Evolutionary conservation across 176 grass and related monocot genomes (phyloP).

Genomic region (Tillandsia fasciculata): DNA sequence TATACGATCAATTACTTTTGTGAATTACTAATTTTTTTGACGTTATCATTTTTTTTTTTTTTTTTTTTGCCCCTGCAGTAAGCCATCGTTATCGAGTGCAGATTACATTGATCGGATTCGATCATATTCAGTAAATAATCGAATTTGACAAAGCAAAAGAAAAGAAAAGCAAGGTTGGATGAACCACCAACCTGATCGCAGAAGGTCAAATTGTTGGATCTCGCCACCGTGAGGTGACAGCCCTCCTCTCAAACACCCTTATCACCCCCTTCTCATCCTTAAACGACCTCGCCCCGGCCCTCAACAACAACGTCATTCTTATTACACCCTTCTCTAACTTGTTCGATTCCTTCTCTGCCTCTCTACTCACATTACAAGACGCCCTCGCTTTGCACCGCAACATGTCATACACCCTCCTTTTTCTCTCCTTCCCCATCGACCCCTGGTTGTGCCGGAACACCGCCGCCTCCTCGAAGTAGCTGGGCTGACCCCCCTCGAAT

Average conservation of each 20-base stretch:
- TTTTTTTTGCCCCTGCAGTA: neutral
- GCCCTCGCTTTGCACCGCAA: conserved; percentile 13
- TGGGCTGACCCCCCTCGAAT: neutral
- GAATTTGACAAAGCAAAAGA: neutral
- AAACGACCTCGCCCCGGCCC: conserved; percentile 5
- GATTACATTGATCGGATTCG: too few species aligned
- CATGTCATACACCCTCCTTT: conserved; percentile 10
- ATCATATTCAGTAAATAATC: too few species aligned
- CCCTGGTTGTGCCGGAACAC: conserved; percentile 14
- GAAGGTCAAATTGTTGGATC: conserved; percentile 10
- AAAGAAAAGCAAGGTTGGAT: neutral
- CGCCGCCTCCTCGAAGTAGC: conserved; percentile 7
- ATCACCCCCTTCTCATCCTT: conserved; percentile 9
- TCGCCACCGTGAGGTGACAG: conserved; percentile 3
- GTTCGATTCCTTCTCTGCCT: neutral
- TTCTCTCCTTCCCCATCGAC: conserved; percentile 5
- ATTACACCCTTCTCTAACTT: neutral
- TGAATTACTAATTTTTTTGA: neutral
- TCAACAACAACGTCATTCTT: conserved; percentile 3
- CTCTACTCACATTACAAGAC: conserved; percentile 1
- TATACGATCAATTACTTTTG: neutral
- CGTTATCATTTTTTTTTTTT: neutral
- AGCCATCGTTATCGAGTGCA: too few species aligned
- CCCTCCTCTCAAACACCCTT: conserved; percentile 3
- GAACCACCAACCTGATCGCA: conserved; percentile 4